Percentiles rank a stretch among this genome's conserved stretches.
Evolutionary conservation across 768 basidiomycete species (phyloP).

Genomic region (Pisolithus marmoratus): DNA sequence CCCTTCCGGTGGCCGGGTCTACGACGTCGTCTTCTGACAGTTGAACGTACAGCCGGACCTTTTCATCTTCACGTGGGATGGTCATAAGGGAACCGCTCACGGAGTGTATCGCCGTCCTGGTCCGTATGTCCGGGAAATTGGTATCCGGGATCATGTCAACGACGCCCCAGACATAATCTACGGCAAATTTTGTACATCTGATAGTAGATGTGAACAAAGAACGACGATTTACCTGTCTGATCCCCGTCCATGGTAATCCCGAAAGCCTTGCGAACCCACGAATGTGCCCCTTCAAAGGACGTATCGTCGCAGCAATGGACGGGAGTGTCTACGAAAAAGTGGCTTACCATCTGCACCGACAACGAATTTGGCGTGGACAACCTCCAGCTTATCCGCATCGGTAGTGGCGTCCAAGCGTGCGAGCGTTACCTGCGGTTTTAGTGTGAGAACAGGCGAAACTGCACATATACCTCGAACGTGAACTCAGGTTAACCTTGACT

Average conservation of each 20-base stretch:
- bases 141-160: slow-evolving; percentile 65
- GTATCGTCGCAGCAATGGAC: neutral
- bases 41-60: slow-evolving; percentile 68
- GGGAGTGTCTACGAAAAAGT: too few species aligned
- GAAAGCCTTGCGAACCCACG: slow-evolving; percentile 41
- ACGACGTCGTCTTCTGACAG: slow-evolving; percentile 44
- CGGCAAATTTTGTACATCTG: neutral
- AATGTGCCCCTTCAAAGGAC: slow-evolving; percentile 34
- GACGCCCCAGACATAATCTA: slow-evolving; percentile 81
- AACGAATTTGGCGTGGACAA: slow-evolving; percentile 29
- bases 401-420: slow-evolving; percentile 19
- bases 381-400: slow-evolving; percentile 28
- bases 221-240: slow-evolving; percentile 31
- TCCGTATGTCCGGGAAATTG: slow-evolving; percentile 73
- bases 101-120: slow-evolving; percentile 61
- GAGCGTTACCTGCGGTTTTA: slow-evolving; percentile 14
- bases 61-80: too few species aligned
- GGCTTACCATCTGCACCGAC: slow-evolving; percentile 31
- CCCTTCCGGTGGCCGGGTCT: slow-evolving; percentile 40
- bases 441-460: neutral
- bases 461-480: neutral
- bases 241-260: slow-evolving; percentile 45
- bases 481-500: slow-evolving; percentile 30
- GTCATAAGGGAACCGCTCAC: slow-evolving; percentile 63
- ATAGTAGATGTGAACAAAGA: neutral